Base-by-base conservation (phyloP, 352 stramenopile genomes). In the Phytopythium litorale region DNA sequence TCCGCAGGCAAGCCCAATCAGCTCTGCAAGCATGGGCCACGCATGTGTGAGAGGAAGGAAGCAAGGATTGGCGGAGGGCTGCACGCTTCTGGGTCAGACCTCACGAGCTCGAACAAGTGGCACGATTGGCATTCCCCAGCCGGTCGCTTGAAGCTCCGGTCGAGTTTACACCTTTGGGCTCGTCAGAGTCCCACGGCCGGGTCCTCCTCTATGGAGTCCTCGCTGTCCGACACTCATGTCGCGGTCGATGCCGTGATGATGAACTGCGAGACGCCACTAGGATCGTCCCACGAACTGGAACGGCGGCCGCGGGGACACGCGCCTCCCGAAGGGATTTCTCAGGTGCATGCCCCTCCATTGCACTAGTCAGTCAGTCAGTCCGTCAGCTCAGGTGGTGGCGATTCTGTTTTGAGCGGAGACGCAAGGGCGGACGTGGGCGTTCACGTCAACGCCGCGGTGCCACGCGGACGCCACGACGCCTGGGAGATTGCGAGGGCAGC, bases 371-470 rank as follows among this genome's bases (percentile, higher is more conserved):
- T 30, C 28, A 42, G 37, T 42, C 37, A 42, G 40, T 46, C 40
- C 23, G 16, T 38, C 33, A 38, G 33, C 11, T 46, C 40, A 21
- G 40, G 19, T 15, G 19, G 16, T 46, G 40, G 37, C 37, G 40
- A 21, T 46, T 46, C 40, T 46, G 16, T 46, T 46, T 46, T 21
- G 40, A 21, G 40, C 40, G 13, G 40, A 46, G 40, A 46, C 40
- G 40, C 40, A 46, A 46, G 40, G 40, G 40, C 40, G 40, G 40
- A 46, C 15, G 40, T 7, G 40, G 40, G 40, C 25, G 46, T 53
- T 53, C 46, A 53, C 46, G 46, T 53, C 21, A 53, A 53, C 46
- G n/a, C 7, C 1, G 21, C 21, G 46, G 46, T 53, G 46, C 46
- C 46, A 53, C 46, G 46, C 25, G 46, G 21, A 33, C 25, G 46